Evolutionary conservation across 306 rosid genomes (phyloP), one percentile per base, ranked within the genome.

Genomic region (Prunus davidiana): DNA sequence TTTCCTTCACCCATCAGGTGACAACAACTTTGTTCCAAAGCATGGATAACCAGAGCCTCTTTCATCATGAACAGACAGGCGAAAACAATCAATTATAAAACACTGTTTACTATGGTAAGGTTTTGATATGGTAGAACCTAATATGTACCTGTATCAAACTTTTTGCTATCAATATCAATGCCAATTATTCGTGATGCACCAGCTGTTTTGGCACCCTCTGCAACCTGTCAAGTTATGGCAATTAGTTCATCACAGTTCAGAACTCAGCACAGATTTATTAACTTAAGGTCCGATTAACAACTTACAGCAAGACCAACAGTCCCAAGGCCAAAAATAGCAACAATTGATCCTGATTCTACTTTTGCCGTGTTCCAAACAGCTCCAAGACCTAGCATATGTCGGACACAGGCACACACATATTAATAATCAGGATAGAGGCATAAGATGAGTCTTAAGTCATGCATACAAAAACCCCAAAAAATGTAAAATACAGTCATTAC

Each of bases 301-400:
- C 95, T 84, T 89, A 93, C 97, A 13, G 98, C 98, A 65, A 93
- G 97, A 61, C 98, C 98, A 67, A 93, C 96, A 77, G 92, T 91
- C 78, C 98, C 97, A 72, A 93, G 96, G 77, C 98, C 98, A 81
- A 93, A 93, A 64, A 93, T 75, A 82, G 97, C 98, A 78, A 93
- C 97, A 46, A 50, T 93, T 70, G 98, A 89, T 61, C 96, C 97
- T 6, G 96, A 66, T 69, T 93, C 98, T 46, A 93, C 98, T 80
- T 93, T 93, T 72, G 98, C 98, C 25, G 98, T 91, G 92, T 93
- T 93, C 98, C 98, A 93, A 78, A 93, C 98, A 79, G 98, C 98
- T 78, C 97, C 97, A 80, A 94, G 96, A 69, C 96, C 98, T 91
- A 70, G 43, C 34, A 75, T 64, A 67, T 24, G 64, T 75, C 74